phyloP scores from a whole-genome alignment of 2,329 filamentous ascomycete species.

The Alternaria ventricosa region DNA sequence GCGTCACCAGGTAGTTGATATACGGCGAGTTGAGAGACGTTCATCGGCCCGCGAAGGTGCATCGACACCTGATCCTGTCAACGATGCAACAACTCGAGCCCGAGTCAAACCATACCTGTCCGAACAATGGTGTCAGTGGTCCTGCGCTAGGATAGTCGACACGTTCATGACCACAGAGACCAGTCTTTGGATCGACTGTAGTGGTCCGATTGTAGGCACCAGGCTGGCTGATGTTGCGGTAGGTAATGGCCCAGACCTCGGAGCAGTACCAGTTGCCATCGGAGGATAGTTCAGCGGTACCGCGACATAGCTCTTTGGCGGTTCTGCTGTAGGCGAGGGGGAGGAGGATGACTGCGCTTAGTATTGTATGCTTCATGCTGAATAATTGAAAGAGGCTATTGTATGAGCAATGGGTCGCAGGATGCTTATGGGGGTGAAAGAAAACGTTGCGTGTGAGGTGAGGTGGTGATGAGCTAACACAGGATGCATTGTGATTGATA shows the following conservation, averaged over 20 bases:
- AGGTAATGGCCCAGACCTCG: constrained; percentile 70
- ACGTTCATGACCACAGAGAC: constrained; percentile 61
- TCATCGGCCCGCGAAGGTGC: constrained; percentile 74
- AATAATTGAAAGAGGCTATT: constrained; percentile 11
- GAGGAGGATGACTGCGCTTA: constrained; percentile 16
- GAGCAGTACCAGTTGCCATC: constrained; percentile 72
- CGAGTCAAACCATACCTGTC: constrained; percentile 61
- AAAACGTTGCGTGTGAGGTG: not conserved
- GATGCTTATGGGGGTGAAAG: not conserved
- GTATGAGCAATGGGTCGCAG: constrained; percentile 10
- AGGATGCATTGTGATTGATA: not conserved
- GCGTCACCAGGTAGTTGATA: constrained; percentile 60
- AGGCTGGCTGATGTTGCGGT: constrained; percentile 64
- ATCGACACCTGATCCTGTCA: constrained; percentile 67
- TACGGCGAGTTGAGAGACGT: constrained; percentile 71
- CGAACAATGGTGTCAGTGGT: constrained; percentile 69
- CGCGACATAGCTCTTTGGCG: constrained; percentile 42
- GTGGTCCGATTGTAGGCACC: constrained; percentile 71
- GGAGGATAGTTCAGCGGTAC: constrained; percentile 39
- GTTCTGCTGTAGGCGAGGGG: constrained; percentile 31
- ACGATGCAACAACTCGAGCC: not conserved
- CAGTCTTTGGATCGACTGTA: constrained; percentile 63
- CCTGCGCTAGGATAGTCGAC: constrained; percentile 66
- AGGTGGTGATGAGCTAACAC: not conserved
- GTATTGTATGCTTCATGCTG: constrained; percentile 29